A percentile compares a stretch with the other conserved stretches of the same genome.
These are phyloP conservation scores for Golovinomyces cichoracearum DNA, from an alignment of 2,329 filamentous ascomycete genomes.

Conservation along the genomic window DNA sequence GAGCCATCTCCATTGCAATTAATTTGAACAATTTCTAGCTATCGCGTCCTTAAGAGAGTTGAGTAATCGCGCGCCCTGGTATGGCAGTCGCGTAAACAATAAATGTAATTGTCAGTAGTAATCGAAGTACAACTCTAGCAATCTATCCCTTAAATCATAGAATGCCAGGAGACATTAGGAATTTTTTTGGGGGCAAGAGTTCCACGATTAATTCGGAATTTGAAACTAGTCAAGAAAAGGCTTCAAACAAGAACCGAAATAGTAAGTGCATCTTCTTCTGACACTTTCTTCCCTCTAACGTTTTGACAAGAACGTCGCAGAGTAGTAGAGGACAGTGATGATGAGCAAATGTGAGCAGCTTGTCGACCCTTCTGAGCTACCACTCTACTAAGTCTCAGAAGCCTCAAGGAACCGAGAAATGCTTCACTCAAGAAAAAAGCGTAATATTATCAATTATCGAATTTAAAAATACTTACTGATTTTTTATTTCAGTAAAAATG, in stretches of 20 bases:
- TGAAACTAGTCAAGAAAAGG: conserved; percentile 13
- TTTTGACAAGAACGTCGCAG: conserved; percentile 27
- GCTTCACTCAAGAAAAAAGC: conserved; percentile 15
- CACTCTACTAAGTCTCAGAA: conserved; percentile 8
- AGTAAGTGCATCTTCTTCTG: conserved; percentile 6
- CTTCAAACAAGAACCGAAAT: conserved; percentile 14
- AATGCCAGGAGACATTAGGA: conserved; percentile 75
- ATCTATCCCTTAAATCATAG: conserved; percentile 1
- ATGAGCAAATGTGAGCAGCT: conserved; percentile 23
- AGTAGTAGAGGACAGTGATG: conserved; percentile 57
- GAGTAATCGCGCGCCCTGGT: not conserved
- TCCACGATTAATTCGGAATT: conserved; percentile 24
- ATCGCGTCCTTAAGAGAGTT: no score
- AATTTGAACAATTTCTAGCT: no score
- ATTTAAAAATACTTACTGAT: not conserved
- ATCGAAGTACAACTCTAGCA: no score
- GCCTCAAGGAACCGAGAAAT: conserved; percentile 23
- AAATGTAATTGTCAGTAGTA: not conserved
- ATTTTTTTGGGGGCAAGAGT: conserved; percentile 63
- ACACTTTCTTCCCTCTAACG: not conserved
- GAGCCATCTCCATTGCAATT: not conserved
- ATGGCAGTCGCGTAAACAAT: not conserved
- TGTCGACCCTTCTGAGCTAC: not conserved
- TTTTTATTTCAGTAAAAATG: conserved; percentile 9
- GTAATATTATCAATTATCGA: not conserved